Base-by-base conservation (phyloP, 1,284 basidiomycete genomes). In the Cutaneotrichosporon cyanovorans region DNA sequence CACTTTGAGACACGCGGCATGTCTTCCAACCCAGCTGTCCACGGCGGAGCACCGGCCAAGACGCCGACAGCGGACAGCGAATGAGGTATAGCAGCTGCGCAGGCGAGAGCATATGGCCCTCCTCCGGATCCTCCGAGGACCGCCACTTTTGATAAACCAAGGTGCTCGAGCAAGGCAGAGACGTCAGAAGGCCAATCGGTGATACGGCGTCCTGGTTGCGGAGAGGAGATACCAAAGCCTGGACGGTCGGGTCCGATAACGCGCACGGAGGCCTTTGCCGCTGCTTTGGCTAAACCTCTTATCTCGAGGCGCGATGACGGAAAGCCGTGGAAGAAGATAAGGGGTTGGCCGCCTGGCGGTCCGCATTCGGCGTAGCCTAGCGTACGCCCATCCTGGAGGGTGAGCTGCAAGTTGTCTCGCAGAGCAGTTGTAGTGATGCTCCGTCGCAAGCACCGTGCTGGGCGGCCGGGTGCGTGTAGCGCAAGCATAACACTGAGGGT, bases 191-290 rank as follows among this genome's bases (percentile, higher is more conserved):
- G 34, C 33, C 42, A 48, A 18, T 36, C 37, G 2, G 10, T 10
- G 31, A 55, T 41, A 4, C 18, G 16, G 22, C 39, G 34, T 5
- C 23, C 39, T 0, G 20, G 40, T 9, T 19, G 21, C 2, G 42
- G 35, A 2, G 42, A 32, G 8, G 50, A 50, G 7, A 36, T 19
- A 1, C 53, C 53, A 19, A 49, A 52, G 1, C 53, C 53, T 0
- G 53, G 53, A 2, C 53, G 46, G 40, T 55, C 53, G 31, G 50
- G 45, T 1, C 40, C 34, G 16, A 55, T 33, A 14, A 55, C 9
- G 14, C 43, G 41, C 6, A 51, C 5, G 2, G 22, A 20, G 23
- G 38, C 22, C 18, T 28, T n/a, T 1, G 5, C 3, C 14, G 43
- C 42, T 3, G 36, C 21, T 4, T 22, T 5, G 2, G 30, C 23